Conservation (phyloP, 371 early-diverging fungal genomes). For the Nematocida ausubeli region DNA sequence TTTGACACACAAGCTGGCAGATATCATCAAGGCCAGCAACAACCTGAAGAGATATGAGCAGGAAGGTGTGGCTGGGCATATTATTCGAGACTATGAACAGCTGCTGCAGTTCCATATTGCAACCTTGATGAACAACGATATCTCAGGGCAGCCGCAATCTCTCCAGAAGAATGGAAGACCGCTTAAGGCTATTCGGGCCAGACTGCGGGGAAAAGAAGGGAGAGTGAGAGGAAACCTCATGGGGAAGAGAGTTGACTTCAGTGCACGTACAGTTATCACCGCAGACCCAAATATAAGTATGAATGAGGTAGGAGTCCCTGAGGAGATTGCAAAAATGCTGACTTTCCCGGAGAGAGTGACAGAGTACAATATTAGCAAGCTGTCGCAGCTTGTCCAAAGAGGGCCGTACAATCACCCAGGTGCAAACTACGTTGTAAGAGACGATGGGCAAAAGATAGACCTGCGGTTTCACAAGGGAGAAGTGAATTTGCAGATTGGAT, state of each 20-base stretch:
- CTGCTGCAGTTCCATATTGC: slow-evolving; percentile 94
- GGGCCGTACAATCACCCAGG: slow-evolving; percentile 95
- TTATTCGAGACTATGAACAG: slow-evolving; percentile 85
- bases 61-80: slow-evolving; percentile 91
- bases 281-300: slow-evolving; percentile 93
- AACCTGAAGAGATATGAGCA: slow-evolving; percentile 78
- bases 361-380: slow-evolving; percentile 84
- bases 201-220: slow-evolving; percentile 98
- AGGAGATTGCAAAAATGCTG: slow-evolving; percentile 88
- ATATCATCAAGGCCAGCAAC: slow-evolving; percentile 91
- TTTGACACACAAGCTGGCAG: slow-evolving; percentile 85
- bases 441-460: slow-evolving; percentile 91
- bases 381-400: slow-evolving; percentile 82
- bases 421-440: slow-evolving; percentile 92
- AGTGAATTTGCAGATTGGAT: slow-evolving; percentile 81
- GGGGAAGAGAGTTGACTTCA: slow-evolving; percentile 99
- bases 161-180: slow-evolving; percentile 90
- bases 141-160: slow-evolving; percentile 89
- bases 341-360: slow-evolving; percentile 97
- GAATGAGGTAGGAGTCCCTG: slow-evolving; percentile 97
- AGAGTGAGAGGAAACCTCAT: slow-evolving; percentile 96
- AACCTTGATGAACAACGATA: slow-evolving; percentile 96
- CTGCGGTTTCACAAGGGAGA: slow-evolving; percentile 81
- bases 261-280: slow-evolving; percentile 97
- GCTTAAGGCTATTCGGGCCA: slow-evolving; percentile 86